Evolutionary conservation across 495 filamentous ascomycete genomes (phyloP), one percentile per base, ranked within the genome.

Genomic region (Lichina pygmaea): DNA sequence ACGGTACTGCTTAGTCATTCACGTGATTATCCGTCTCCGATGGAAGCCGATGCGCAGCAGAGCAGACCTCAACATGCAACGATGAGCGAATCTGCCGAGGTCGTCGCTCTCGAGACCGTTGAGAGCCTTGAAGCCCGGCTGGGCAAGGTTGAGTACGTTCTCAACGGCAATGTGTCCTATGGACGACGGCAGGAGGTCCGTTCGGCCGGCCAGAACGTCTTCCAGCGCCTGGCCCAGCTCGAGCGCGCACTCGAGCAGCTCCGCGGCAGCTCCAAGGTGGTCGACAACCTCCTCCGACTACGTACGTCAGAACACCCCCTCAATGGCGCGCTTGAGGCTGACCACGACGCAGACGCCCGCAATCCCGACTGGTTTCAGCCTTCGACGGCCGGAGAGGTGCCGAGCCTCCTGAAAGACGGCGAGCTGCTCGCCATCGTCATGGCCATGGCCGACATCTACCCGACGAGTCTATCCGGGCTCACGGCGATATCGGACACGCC

Each of bases 401-500:
- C 67, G 0, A 60, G 62, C 36, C 59, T 60, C 13, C 56, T 70
- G 8, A 61, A 60, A 6, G 58, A 58, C 6, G 53, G 58, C 37
- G 62, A 66, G 46, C 54, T 67, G 8, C 58, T 73, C 45, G 73
- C 81, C 12, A 79, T 83, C 8, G 65, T 94, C 33, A 69, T 89
- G 17, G 70, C 82, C 31, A 75, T 76, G 41, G 78, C 80, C 0
- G 66, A 78, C 11, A 66, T 71, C 3, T 93, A 78, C 60, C 77
- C 78, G 13, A 68, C 76, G 16, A 82, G 77, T 0, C 74, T 77
- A 6, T 92, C 84, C 0, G 75, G 75, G 8, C 70, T 92, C 7
- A 78, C 76, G n/a, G 78, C 79, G 2, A 72, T 86, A 13, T 66
- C 70, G 33, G 84, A 92, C 61, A 71, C 78, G 1, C 74, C 80